Base-by-base conservation (phyloP, 192 early-diverging fungal genomes). In the Linnemannia schmuckeri region DNA sequence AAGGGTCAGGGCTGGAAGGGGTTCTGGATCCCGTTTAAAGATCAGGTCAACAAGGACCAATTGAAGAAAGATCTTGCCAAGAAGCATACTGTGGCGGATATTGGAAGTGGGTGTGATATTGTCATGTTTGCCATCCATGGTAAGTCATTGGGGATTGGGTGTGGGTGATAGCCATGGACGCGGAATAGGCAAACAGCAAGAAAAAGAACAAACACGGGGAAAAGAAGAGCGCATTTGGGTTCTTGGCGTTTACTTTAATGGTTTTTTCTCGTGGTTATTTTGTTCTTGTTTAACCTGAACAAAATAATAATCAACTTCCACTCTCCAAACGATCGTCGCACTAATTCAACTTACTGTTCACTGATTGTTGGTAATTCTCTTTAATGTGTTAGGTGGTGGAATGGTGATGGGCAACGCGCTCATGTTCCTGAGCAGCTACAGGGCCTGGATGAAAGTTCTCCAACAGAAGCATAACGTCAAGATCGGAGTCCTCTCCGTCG, bases 91-190 rank as follows among this genome's bases (percentile, higher is more conserved):
- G 22, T 20, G 8, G 71, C 76, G 0, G 85, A 87, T 63, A 75
- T 87, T 70, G 85, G 85, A 30, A 68, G 71, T 24, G 85, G 54
- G 1, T 87, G 85, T 37, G 85, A 87, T 70, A 78, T 87, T 70
- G 80, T 87, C 52, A 81, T 87, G 71, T 81, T 87, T 42, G 79
- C 79, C 1, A 81, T 87, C 38, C 85, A 87, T 42, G 85, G 85
- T 87, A 75, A 71, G 75, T 72, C 27, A 40, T 20, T 44, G 38
- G 30, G 17, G 35, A 49, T 6, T 37, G 17, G 30, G 27, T 44
- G 18, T 30, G 15, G 69, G 1, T 38, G n/a, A n/a, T 35, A 13
- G 1, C 22, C 22, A 72, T 30, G 70, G 12, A 6, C 30, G 22
- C 3, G 27, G 61, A 33, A 2, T 2, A n/a, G 6, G 0, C 7